Percentiles rank a stretch among this genome's conserved stretches.
Evolutionary conservation across 2,329 filamentous ascomycete species (phyloP).

Genomic region (Exophiala lecanii-corni): DNA sequence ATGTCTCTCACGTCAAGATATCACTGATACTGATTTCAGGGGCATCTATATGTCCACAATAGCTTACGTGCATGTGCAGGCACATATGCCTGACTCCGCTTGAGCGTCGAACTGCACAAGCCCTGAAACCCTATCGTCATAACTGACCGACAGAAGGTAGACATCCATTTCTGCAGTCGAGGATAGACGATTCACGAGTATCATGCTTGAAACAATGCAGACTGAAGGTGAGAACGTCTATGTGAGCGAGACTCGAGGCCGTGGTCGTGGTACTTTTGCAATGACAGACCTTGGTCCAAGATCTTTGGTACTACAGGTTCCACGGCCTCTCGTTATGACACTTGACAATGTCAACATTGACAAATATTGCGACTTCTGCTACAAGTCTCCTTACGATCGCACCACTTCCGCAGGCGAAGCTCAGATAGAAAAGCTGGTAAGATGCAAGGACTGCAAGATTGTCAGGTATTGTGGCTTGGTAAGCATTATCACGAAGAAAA

Average conservation of each 20-base stretch:
- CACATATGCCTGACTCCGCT: too few relatives aligned
- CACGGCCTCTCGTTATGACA: conserved; percentile 51
- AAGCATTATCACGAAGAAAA: conserved; percentile 20
- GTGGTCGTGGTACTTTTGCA: conserved; percentile 54
- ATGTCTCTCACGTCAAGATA: too few relatives aligned
- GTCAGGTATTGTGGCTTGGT: conserved; percentile 60
- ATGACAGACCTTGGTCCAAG: conserved; percentile 44
- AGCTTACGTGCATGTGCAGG: too few relatives aligned
- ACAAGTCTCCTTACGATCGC: conserved; percentile 25
- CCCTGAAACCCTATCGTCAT: too few relatives aligned
- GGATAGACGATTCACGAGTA: too few relatives aligned
- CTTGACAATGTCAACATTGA: conserved; percentile 49
- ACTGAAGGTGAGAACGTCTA: too few relatives aligned
- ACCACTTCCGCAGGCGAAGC: conserved; percentile 15
- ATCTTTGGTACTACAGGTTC: conserved; percentile 45
- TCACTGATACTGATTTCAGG: too few relatives aligned
- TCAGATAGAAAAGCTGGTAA: conserved; percentile 39
- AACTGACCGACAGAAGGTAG: too few relatives aligned
- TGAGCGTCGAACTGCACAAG: too few relatives aligned
- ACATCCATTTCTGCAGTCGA: too few relatives aligned
- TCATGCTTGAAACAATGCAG: too few relatives aligned
- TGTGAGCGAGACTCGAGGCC: neutral
- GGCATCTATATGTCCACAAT: too few relatives aligned
- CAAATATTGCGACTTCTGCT: conserved; percentile 57
- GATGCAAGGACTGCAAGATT: conserved; percentile 54